Evolutionary conservation across 2,329 filamentous ascomycete genomes (phyloP), one percentile per base, ranked within the genome.

Genomic region (Xylariaceae sp.): DNA sequence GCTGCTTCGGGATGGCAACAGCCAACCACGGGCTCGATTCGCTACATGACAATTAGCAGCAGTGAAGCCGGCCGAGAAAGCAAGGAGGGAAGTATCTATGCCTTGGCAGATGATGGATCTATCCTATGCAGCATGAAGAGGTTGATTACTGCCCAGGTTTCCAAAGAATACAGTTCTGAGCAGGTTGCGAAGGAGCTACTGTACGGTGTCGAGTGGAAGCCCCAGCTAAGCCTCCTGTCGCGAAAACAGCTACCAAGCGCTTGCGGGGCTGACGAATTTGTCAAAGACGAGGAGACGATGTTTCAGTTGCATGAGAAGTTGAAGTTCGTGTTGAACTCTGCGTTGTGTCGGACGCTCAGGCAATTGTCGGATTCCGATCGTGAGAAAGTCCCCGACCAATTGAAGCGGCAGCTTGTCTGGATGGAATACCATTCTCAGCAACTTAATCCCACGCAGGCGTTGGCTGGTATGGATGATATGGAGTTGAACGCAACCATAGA

Each of bases 191-290:
- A 54, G 39, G 63, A 60, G 34, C 42, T 67, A 32, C 43, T 67
- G 9, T 54, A 67, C 36, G 54, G 46, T 6, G 44, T 65, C 24
- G 58, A 63, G 19, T 68, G 64, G 64, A 63, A 63, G 43, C 65
- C 64, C 1, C 62, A 67, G 38, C 48, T 67, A 16, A 63, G 61
- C 49, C 32, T 65, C n/a, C 50, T 67, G 12, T 44, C 49, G 13
- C 48, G 50, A 9, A 19, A 56, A 31, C 54, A 65, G 42, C 47
- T 67, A 8, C 38, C 34, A 4, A 31, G 34, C 2, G 37, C 44
- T 1, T 64, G 59, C 37, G 34, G 48, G 11, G 50, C 48, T 6
- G 36, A 56, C 24, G 39, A 31, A 1, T 49, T 51, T 19, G 29
- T 44, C 3, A 49, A 53, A 35, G 54, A 59, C 19, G 61, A 61